A percentile compares a stretch with the other conserved stretches of the same genome.
These are phyloP conservation scores for Hagleromyces aurorensis DNA, from an alignment of 805 yeast genomes.

Conservation along the genomic window DNA sequence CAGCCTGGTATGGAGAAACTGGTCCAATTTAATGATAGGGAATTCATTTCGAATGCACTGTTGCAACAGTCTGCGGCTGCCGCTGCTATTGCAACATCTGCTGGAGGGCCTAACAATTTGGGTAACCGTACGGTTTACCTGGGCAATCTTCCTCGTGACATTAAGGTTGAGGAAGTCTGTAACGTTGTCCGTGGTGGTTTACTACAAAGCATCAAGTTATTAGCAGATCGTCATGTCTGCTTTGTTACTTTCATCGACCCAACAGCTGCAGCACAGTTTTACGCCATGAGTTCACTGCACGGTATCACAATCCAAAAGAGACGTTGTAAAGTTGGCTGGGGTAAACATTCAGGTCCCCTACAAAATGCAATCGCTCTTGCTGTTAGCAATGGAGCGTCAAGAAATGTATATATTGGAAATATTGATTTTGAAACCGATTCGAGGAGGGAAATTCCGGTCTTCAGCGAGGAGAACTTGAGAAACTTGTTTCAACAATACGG, in stretches of 20 bases:
- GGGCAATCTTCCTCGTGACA: conserved; percentile 83
- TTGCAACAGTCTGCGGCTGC: conserved; percentile 96
- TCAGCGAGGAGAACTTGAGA: conserved; percentile 54
- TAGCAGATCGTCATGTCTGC: conserved; percentile 83
- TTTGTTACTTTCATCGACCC: conserved; percentile 95
- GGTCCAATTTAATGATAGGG: conserved; percentile 58
- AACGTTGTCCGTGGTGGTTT: conserved; percentile 95
- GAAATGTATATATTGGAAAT: conserved; percentile 85
- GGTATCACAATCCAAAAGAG: conserved; percentile 82
- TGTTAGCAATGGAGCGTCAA: conserved; percentile 86
- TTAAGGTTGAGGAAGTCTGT: conserved; percentile 87
- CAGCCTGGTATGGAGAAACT: conserved; percentile 84
- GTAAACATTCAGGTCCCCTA: conserved; percentile 89
- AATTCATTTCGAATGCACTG: conserved; percentile 57
- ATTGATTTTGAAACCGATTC: conserved; percentile 35
- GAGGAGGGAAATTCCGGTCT: conserved; percentile 27
- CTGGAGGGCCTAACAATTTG: conserved; percentile 86
- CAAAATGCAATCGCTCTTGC: conserved; percentile 82
- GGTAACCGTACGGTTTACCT: conserved; percentile 92
- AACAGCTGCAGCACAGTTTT: conserved; percentile 94
- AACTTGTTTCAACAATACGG: conserved; percentile 76
- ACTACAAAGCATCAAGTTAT: conserved; percentile 70
- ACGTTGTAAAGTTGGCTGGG: conserved; percentile 94
- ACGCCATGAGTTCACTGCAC: conserved; percentile 86
- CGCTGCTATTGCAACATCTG: conserved; percentile 91